Conservation (phyloP, 192 early-diverging fungal genomes). For the Coemansia nantahalensis region DNA sequence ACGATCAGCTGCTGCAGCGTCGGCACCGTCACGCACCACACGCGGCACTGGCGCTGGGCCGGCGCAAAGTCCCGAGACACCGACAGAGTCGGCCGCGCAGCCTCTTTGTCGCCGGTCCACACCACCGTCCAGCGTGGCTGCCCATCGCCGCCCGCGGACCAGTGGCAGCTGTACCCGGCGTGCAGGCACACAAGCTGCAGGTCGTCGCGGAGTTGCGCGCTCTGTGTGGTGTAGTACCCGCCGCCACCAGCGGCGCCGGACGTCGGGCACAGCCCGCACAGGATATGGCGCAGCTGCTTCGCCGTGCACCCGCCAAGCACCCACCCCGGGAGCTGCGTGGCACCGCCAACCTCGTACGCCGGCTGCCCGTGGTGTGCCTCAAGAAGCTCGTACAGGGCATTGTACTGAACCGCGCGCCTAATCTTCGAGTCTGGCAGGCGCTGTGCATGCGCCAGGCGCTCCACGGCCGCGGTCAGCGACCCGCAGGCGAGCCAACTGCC, state of each 20-base stretch:
- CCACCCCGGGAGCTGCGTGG: constrained; percentile 11
- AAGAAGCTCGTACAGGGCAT: too few species aligned
- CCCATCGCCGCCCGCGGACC: constrained; percentile 1
- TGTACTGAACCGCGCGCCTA: too few species aligned
- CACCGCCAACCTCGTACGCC: not conserved
- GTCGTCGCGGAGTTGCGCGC: constrained; percentile 17
- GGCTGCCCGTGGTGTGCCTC: constrained; percentile 1
- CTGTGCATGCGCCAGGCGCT: constrained; percentile 2
- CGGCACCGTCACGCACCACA: constrained; percentile 45
- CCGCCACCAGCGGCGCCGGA: too few species aligned
- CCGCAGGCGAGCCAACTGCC: constrained; percentile 19
- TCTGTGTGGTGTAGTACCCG: constrained; percentile 1
- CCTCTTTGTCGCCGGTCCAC: constrained; percentile 3
- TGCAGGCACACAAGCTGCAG: constrained; percentile 27
- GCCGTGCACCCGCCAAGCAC: constrained; percentile 6
- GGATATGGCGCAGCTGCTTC: constrained; percentile 8
- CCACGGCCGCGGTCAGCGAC: not conserved
- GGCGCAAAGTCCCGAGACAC: constrained; percentile 11
- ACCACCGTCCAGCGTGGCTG: constrained; percentile 9
- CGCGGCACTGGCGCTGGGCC: constrained; percentile 14
- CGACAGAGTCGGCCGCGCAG: constrained; percentile 15
- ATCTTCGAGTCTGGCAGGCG: too few species aligned
- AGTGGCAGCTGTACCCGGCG: constrained; percentile 21
- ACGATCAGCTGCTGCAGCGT: constrained; percentile 33
- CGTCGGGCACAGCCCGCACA: constrained; percentile 6